Base-by-base conservation (phyloP, 495 filamentous ascomycete genomes). In the Aspergillus biplanus region DNA sequence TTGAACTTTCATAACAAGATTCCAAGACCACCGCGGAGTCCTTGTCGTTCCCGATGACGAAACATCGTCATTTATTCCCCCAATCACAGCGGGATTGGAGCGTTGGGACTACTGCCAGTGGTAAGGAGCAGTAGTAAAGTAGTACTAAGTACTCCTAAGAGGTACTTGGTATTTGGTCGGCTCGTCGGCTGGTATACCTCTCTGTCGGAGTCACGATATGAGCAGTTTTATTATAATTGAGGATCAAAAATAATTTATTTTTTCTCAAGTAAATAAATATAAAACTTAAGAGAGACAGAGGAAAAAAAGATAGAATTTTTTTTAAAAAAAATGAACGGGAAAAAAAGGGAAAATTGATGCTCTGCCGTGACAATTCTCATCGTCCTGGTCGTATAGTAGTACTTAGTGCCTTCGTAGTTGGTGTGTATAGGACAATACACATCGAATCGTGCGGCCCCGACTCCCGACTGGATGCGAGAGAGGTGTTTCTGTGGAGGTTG, bases 61-160 rank as follows among this genome's bases (percentile, higher is more conserved):
- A 50, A 50, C 4, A 18, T 21, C 5, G 47, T 21, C n/a, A 50
- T 50, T 50, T 50, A n/a, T 50, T 50, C 47, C 47, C 47, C 47
- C 47, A 50, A 50, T 50, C 47, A 50, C 9, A 18, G 16, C 6
- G 21, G 47, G 21, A 11, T 7, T 27, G 5, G 13, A 50, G 47
- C 18, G 46, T 49, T 49, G 46, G 46, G 15, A 15, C n/a, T 48
- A 13, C 7, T 48, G 39, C 39, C 21, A 2, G 21, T 27, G n/a
- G n/a, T n/a, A n/a, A n/a, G n/a, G n/a, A n/a, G n/a, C n/a, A n/a
- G n/a, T n/a, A n/a, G n/a, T n/a, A n/a, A n/a, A n/a, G n/a, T n/a
- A n/a, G n/a, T n/a, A n/a, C n/a, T n/a, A n/a, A n/a, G n/a, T n/a
- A n/a, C 37, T 8, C 37, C 37, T 39, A 39, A 39, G 35, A n/a